Conservation (phyloP, 2,329 filamentous ascomycete species). For the Pseudogymnoascus sp. region DNA sequence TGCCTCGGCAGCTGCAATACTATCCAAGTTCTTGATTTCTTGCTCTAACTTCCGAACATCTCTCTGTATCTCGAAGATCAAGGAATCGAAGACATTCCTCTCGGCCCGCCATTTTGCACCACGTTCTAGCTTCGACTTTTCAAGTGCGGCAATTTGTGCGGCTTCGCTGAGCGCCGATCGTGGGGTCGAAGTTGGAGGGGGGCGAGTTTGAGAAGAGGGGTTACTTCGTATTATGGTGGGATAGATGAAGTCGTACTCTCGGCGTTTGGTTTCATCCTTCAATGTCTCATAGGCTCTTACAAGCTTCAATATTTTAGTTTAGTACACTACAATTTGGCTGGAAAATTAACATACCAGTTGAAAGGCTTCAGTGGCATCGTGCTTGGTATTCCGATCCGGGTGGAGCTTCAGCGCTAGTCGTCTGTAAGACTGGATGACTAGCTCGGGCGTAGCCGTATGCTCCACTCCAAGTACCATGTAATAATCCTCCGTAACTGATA, state of each 20-base stretch:
- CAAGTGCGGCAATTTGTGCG: constrained; percentile 22
- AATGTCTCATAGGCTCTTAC: constrained; percentile 30
- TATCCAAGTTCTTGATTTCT: constrained; percentile 24
- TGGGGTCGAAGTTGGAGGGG: neutral
- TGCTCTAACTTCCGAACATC: constrained; percentile 20
- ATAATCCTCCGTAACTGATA: constrained; percentile 26
- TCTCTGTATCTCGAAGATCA: constrained; percentile 18
- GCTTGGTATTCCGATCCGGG: constrained; percentile 27
- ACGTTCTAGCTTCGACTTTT: constrained; percentile 27
- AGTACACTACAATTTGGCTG: constrained; percentile 1
- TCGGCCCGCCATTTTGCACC: constrained; percentile 22
- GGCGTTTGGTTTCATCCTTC: constrained; percentile 25
- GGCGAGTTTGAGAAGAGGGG: constrained; percentile 5
- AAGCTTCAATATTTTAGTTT: constrained; percentile 21
- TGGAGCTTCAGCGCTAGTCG: constrained; percentile 30
- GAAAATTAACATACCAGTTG: constrained; percentile 25
- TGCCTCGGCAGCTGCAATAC: constrained; percentile 23
- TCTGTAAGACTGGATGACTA: constrained; percentile 27
- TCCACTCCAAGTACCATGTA: constrained; percentile 27
- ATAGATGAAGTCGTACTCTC: constrained; percentile 28
- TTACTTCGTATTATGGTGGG: constrained; percentile 12
- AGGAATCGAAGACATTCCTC: constrained; percentile 19
- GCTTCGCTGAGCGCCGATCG: constrained; percentile 16
- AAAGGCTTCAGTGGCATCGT: constrained; percentile 28
- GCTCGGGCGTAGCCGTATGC: constrained; percentile 22